A percentile compares a stretch with the other conserved stretches of the same genome.
Conservation (phyloP, 768 basidiomycete genomes). For the Russula sp. region DNA sequence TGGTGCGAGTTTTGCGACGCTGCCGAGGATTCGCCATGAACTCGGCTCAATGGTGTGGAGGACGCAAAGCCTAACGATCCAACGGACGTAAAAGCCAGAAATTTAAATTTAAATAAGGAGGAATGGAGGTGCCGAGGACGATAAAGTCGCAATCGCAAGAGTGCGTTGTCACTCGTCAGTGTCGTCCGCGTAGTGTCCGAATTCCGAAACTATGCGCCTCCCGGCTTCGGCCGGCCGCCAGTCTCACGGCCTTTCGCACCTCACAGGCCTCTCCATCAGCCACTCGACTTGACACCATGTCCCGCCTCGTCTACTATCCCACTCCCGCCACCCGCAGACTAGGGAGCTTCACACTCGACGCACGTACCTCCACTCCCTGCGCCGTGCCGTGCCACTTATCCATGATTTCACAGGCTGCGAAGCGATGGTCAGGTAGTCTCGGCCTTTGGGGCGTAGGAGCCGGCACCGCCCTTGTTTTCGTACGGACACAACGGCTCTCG, state of each 20-base stretch:
- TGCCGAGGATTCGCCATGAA: constrained; percentile 93
- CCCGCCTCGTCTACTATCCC: constrained; percentile 31
- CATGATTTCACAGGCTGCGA: constrained; percentile 23
- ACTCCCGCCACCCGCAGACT: constrained; percentile 24
- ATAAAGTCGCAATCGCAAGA: not conserved
- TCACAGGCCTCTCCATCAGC: not conserved
- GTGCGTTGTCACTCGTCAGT: not conserved
- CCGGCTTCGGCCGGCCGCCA: not conserved
- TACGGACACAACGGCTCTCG: constrained; percentile 30
- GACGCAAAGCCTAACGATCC: not conserved
- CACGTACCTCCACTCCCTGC: constrained; percentile 12
- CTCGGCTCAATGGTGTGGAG: constrained; percentile 2
- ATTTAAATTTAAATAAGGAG: not conserved
- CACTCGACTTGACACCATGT: constrained; percentile 25
- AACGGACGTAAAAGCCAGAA: constrained; percentile 8
- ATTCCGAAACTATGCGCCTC: not conserved
- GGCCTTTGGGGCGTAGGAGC: constrained; percentile 66
- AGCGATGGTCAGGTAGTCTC: constrained; percentile 52
- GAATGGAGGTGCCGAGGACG: constrained; percentile 14
- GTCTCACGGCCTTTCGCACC: not conserved
- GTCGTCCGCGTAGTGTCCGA: not conserved
- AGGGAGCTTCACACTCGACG: constrained; percentile 20
- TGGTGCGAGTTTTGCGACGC: constrained; percentile 76
- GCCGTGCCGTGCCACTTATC: not conserved
- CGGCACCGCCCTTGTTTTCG: constrained; percentile 61